phyloP scores from a whole-genome alignment of 257 asterid species.

The Orobanche coerulescens region DNA sequence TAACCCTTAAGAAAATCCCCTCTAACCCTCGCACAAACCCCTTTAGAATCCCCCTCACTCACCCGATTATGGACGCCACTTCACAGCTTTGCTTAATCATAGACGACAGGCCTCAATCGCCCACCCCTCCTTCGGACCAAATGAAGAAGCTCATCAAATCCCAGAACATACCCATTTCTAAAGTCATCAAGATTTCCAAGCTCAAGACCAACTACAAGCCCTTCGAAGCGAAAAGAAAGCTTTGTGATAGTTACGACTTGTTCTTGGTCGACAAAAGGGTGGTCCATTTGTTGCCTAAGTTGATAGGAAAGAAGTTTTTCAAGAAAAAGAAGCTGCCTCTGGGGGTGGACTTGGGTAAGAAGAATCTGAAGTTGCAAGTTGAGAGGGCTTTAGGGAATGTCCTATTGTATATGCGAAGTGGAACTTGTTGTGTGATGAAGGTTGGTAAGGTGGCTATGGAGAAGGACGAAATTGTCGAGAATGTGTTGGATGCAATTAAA shows the following conservation, averaged over 20 bases:
- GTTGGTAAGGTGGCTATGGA: slow-evolving; percentile 69
- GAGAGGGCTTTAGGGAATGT: slow-evolving; percentile 62
- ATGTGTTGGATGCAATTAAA: slow-evolving; percentile 41
- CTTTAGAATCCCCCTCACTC: slow-evolving; percentile 45
- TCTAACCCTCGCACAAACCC: slow-evolving; percentile 56
- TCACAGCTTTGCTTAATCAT: slow-evolving; percentile 57
- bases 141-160: slow-evolving; percentile 56
- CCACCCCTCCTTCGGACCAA: slow-evolving; percentile 42
- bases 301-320: slow-evolving; percentile 69
- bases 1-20: slow-evolving; percentile 75
- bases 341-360: slow-evolving; percentile 59
- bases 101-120: slow-evolving; percentile 60
- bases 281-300: slow-evolving; percentile 76
- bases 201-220: slow-evolving; percentile 69
- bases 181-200: slow-evolving; percentile 61
- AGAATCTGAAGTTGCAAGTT: slow-evolving; percentile 56
- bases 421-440: slow-evolving; percentile 80
- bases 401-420: slow-evolving; percentile 53
- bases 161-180: slow-evolving; percentile 44
- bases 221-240: slow-evolving; percentile 68
- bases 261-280: slow-evolving; percentile 74
- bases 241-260: slow-evolving; percentile 63
- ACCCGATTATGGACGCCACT: slow-evolving; percentile 37
- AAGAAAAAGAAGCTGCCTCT: slow-evolving; percentile 84
- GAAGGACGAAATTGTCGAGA: slow-evolving; percentile 52